These are phyloP conservation scores for Geosmithia morbida DNA, from an alignment of 2,329 filamentous ascomycete genomes.

Conservation along the genomic window DNA sequence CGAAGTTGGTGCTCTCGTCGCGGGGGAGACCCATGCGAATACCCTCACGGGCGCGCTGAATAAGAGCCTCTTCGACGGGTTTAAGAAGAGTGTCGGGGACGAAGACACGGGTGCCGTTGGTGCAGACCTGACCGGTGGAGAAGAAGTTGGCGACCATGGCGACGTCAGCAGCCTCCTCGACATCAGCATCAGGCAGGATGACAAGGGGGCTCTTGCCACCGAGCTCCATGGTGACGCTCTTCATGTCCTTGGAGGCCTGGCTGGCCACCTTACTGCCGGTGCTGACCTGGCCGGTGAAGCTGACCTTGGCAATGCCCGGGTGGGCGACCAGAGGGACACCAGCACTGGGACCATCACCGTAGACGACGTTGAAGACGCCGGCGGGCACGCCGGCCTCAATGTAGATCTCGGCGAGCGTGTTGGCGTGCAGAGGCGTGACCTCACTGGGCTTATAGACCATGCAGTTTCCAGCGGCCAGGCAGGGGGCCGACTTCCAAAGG, in stretches of 20 bases:
- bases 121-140: slow-evolving; percentile 83
- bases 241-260: slow-evolving; percentile 64
- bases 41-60: slow-evolving; percentile 40
- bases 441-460: slow-evolving; percentile 89
- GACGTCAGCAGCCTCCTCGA: slow-evolving; percentile 71
- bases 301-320: slow-evolving; percentile 65
- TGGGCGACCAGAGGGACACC: slow-evolving; percentile 64
- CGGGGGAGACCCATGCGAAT: slow-evolving; percentile 64
- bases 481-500: slow-evolving; percentile 78
- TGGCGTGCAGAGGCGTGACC: slow-evolving; percentile 71
- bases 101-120: slow-evolving; percentile 82
- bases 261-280: slow-evolving; percentile 73
- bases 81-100: slow-evolving; percentile 51
- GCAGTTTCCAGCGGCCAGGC: slow-evolving; percentile 72
- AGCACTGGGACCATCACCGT: slow-evolving; percentile 58
- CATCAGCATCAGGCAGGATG: slow-evolving; percentile 64
- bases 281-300: slow-evolving; percentile 76
- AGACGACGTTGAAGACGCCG: slow-evolving; percentile 78
- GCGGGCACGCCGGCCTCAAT: slow-evolving; percentile 64
- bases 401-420: slow-evolving; percentile 62
- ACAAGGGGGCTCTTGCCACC: slow-evolving; percentile 76
- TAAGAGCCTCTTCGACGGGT: slow-evolving; percentile 52
- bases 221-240: slow-evolving; percentile 85
- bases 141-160: slow-evolving; percentile 94
- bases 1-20: slow-evolving; percentile 64